Base-by-base conservation (phyloP, 2,329 filamentous ascomycete genomes). In the Fusarium sp. region DNA sequence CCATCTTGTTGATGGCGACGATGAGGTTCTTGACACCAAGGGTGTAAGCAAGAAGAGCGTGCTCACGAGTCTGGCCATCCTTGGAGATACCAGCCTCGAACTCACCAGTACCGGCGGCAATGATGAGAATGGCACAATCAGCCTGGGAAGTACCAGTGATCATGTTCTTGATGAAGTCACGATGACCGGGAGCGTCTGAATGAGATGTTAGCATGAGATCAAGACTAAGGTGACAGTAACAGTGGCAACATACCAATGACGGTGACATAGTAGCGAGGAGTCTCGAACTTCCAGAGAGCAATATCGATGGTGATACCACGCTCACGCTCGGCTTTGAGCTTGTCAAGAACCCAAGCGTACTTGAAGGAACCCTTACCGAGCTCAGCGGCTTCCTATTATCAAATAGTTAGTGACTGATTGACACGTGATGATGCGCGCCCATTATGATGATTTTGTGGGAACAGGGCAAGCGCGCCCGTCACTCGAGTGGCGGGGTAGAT, bases 91-190 rank as follows among this genome's bases (percentile, higher is more conserved):
- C 96, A 92, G 96, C 96, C 92, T 99, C 96, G 92, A 99, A 99
- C 91, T 99, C 96, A 98, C 96, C 96, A 93, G 94, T 97, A 90
- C 96, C 96, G 82, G 96, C 94, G 80, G 95, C 96, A 87, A 99
- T 99, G 88, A 99, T 98, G 89, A 99, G 94, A 85, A 99, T 93
- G 82, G 96, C 96, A 88, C 96, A 98, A 84, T 99, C 96, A 80
- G 96, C 96, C 92, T 98, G 96, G 85, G 96, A 99, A 83, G 96
- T 98, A 94, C 96, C 96, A 92, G 96, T 98, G 86, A 99, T 99
- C 96, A 99, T 99, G 94, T 98, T 99, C 95, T 99, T 99, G 93
- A 99, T 98, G 91, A 98, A 99, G 84, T 99, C 96, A 96, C 96
- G 95, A 88, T 99, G 96, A 87, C 96, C 96, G 81, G 96, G 96